Evolutionary conservation across 768 basidiomycete species (phyloP), one percentile per base, ranked within the genome.

Genomic region (Inosperma sp.): DNA sequence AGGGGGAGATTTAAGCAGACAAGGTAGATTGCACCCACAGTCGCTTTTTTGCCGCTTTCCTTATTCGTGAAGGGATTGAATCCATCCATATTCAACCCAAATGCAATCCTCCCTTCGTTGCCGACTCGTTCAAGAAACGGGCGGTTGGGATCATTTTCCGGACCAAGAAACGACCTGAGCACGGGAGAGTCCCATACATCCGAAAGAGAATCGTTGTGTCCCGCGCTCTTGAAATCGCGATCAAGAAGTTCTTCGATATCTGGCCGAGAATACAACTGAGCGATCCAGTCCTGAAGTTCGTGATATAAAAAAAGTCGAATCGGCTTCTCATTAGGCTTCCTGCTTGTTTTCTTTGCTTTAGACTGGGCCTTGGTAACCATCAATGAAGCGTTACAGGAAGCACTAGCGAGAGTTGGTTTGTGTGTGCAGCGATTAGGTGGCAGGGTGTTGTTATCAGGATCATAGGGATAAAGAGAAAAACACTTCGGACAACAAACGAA

Each of bases 1-100:
- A 57, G 61, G 1, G 71, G 72, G 8, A 73, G 62, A 48, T 70
- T 72, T 5, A 71, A 48, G 26, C 61, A 65, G 1, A 62, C 54
- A 46, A 72, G 46, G 31, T 60, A 68, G 1, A 73, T 62, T 0
- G 44, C 66, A 1, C 62, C 60, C 13, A 58, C 45, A 0, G 61
- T 58, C 3, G 52, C 59, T 0, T 35, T 49, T 44, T 67, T 61
- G 1, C 66, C 64, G 12, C 63, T 60, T 3, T 53, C 45, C 29
- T 57, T 63, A 27, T 56, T 64, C 2, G 52, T 40, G 41, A 61
- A 59, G 6, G 70, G 66, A 36, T 69, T 67, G 55, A 71, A 71
- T 3, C 67, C 54, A 45, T 72, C 70, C 22, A 62, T 52, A 40
- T 56, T 55, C 17, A 72, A 51, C 23, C 64, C 59, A 49, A 70